Conservation (phyloP, 495 filamentous ascomycete species). For the Neurospora sp. region DNA sequence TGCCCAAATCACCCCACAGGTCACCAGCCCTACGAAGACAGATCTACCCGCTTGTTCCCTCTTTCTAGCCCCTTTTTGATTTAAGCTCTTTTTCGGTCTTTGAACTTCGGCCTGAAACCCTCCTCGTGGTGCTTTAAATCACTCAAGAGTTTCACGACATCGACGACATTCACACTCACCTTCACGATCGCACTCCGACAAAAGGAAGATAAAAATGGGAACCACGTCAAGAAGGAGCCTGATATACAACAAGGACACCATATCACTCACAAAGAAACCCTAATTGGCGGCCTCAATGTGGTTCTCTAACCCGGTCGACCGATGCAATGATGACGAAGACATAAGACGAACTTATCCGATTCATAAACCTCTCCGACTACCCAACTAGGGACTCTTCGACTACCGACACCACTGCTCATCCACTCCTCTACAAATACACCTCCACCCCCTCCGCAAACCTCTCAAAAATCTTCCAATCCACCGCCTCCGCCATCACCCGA, state of each 20-base stretch:
- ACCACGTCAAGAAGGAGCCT: not conserved
- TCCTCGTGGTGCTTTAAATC: not conserved
- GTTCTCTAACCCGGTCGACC: not conserved
- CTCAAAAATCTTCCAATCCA: constrained; percentile 42
- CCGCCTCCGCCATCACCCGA: constrained; percentile 43
- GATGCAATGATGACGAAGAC: not conserved
- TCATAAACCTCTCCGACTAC: not conserved
- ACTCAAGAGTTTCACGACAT: not conserved
- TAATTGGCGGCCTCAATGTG: not conserved
- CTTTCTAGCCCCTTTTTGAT: not conserved
- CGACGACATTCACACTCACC: not conserved
- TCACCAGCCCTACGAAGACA: not conserved
- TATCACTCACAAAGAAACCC: not conserved
- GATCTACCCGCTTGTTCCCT: not conserved
- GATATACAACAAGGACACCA: not conserved
- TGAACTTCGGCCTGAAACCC: not conserved
- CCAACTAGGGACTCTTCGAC: not conserved
- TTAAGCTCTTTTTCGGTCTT: not conserved
- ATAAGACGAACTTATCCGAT: not conserved
- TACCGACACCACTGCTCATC: not conserved
- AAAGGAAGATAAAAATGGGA: no score
- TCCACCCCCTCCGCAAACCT: constrained; percentile 14
- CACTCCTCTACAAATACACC: constrained; percentile 6
- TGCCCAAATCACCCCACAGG: not conserved
- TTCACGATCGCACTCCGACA: not conserved